Conservation (phyloP, 495 filamentous ascomycete species). For the Darksidea phi region DNA sequence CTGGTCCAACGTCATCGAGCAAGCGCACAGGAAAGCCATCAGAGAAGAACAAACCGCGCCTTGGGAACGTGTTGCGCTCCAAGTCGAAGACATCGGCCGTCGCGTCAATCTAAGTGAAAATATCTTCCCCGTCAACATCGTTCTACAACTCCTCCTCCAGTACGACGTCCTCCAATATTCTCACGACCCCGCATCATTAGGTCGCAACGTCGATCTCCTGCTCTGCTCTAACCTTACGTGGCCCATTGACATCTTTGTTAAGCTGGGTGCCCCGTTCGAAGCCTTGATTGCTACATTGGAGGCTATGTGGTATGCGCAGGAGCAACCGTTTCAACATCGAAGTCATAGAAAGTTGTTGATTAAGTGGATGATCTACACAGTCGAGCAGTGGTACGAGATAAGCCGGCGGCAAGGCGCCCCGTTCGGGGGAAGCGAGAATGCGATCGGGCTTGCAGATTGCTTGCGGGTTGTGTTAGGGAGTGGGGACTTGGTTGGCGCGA, state of each 20-base stretch:
- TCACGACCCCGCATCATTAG: not conserved
- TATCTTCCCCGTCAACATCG: slow-evolving; percentile 74
- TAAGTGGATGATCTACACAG: slow-evolving; percentile 61
- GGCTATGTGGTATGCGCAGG: slow-evolving; percentile 76
- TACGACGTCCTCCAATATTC: slow-evolving; percentile 20
- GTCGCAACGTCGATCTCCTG: slow-evolving; percentile 33
- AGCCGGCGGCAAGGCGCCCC: slow-evolving; percentile 53
- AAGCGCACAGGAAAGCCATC: slow-evolving; percentile 63
- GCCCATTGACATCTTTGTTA: slow-evolving; percentile 78
- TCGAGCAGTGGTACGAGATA: slow-evolving; percentile 62
- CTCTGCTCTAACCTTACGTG: slow-evolving; percentile 59
- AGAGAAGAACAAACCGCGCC: slow-evolving; percentile 57
- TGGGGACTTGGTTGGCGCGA: slow-evolving; percentile 15
- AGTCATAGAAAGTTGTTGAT: slow-evolving; percentile 58
- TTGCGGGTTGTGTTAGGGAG: slow-evolving; percentile 28
- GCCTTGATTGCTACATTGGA: slow-evolving; percentile 75
- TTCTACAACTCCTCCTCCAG: slow-evolving; percentile 67
- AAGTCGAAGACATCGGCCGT: slow-evolving; percentile 71
- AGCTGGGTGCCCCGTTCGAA: slow-evolving; percentile 72
- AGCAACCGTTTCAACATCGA: slow-evolving; percentile 73
- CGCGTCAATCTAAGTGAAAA: slow-evolving; percentile 74
- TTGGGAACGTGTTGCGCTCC: slow-evolving; percentile 74
- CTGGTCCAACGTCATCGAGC: slow-evolving; percentile 78
- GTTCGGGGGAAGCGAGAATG: slow-evolving; percentile 44
- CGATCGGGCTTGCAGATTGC: slow-evolving; percentile 33